Evolutionary conservation across 192 early-diverging fungal species (phyloP), one percentile per base, ranked within the genome.

Genomic region (Backusella mclennaniae): DNA sequence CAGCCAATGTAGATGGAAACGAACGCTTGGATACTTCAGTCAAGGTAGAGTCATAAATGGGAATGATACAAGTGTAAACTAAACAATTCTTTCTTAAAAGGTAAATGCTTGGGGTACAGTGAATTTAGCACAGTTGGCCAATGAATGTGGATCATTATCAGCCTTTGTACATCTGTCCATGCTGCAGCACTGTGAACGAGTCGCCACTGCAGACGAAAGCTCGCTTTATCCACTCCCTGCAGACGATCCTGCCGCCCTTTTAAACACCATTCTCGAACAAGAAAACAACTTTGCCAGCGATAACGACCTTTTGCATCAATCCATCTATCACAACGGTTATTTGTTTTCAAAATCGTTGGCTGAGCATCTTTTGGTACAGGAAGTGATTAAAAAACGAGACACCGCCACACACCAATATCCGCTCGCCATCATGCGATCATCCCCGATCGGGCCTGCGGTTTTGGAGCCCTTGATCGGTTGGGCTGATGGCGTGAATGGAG

Each of bases 311-410:
- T 52, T 23, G 6, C 41, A 71, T 33, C 41, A n/a, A 42, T 15
- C 56, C 2, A 59, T 73, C 23, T 88, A 86, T 73, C 79, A 79
- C 42, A 88, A 83, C 56, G 78, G 79, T 0, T 85, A 86, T 41
- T 73, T 80, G 0, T 88, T 86, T 75, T 82, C 87, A 23, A 88
- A 88, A 31, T 73, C 82, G 5, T 46, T 88, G 26, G 79, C 85
- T 11, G 87, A 88, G 42, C 85, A 86, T 69, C 35, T 88, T 26
- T 75, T 88, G 33, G 71, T 76, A 4, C 52, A 68, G 15, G 63
- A 79, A 41, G 68, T 79, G 0, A n/a, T 41, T 0, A 74, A 79
- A 21, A 83, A 85, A 6, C 80, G 80, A 29, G 35, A 35, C 11
- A 79, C 49, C 7, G 53, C 56, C 17, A 59, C 66, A 1, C 69